Conservation (phyloP, 768 basidiomycete species). For the Vararia minispora region DNA sequence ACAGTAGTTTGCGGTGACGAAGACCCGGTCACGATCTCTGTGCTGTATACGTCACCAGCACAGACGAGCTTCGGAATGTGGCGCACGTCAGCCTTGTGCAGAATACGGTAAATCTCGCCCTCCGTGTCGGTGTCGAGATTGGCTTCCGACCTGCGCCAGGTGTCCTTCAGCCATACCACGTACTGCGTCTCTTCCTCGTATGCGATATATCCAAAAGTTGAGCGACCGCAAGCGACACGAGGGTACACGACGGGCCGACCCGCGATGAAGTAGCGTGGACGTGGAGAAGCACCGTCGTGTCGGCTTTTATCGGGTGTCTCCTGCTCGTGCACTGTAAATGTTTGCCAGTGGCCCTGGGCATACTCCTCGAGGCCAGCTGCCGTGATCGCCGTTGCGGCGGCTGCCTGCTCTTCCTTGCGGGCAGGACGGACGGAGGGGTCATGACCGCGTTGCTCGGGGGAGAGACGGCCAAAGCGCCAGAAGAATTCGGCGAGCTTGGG, state of each 20-base stretch:
- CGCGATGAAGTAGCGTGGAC: neutral
- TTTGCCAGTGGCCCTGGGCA: neutral
- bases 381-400: neutral
- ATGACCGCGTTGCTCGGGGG: neutral
- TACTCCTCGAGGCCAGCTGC: neutral
- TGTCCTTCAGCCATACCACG: slow-evolving; percentile 3
- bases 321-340: neutral
- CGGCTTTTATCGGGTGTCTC: neutral
- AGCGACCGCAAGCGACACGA: neutral
- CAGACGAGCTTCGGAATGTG: neutral
- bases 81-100: neutral
- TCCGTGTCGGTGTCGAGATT: slow-evolving; percentile 1
- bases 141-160: too few species aligned
- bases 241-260: neutral
- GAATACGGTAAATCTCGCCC: neutral
- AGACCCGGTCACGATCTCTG: too few species aligned
- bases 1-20: too few species aligned
- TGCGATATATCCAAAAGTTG: neutral
- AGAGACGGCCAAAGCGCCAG: slow-evolving; percentile 1
- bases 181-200: neutral
- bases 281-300: neutral
- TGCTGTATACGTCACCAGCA: neutral
- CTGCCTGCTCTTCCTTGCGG: neutral
- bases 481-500: slow-evolving; percentile 1
- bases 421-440: neutral